phyloP scores from a whole-genome alignment of 306 rosid genomes.

The Fragaria nilgerrensis region DNA sequence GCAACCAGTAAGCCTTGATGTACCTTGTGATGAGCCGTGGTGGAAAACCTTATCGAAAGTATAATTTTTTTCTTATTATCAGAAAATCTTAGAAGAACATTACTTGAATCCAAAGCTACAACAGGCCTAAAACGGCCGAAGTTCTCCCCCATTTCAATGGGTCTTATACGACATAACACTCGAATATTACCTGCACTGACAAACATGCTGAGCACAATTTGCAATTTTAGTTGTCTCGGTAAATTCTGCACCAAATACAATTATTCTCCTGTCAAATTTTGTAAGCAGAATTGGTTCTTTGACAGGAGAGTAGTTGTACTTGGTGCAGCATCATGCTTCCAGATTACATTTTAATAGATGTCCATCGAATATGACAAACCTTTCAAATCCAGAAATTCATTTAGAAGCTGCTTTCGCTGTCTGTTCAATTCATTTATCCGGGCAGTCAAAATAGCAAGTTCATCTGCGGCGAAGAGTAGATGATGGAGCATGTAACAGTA shows the following conservation, averaged over 20 bases:
- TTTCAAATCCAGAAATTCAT: constrained; percentile 39
- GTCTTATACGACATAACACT: constrained; percentile 39
- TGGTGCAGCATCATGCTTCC: not conserved
- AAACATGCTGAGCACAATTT: constrained; percentile 9
- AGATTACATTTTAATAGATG: not conserved
- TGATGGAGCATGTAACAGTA: not conserved
- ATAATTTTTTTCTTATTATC: constrained; percentile 36
- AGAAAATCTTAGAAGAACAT: constrained; percentile 28
- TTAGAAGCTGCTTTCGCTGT: constrained; percentile 35
- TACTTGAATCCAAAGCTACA: constrained; percentile 30
- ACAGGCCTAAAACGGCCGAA: constrained; percentile 22
- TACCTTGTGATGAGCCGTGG: constrained; percentile 43
- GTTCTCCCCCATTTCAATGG: constrained; percentile 27
- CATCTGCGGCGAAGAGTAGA: constrained; percentile 22
- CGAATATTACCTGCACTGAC: constrained; percentile 38
- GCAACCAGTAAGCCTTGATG: constrained; percentile 5
- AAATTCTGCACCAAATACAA: not conserved
- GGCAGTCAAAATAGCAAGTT: constrained; percentile 30
- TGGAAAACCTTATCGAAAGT: constrained; percentile 37
- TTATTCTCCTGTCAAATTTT: not conserved
- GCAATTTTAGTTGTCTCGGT: not conserved
- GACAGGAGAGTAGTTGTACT: not conserved
- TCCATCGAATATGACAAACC: constrained; percentile 24
- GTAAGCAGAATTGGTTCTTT: not conserved
- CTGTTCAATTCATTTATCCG: constrained; percentile 29